These are phyloP conservation scores for Glycine tomentella DNA, from an alignment of 306 rosid species.

Conservation along the genomic window DNA sequence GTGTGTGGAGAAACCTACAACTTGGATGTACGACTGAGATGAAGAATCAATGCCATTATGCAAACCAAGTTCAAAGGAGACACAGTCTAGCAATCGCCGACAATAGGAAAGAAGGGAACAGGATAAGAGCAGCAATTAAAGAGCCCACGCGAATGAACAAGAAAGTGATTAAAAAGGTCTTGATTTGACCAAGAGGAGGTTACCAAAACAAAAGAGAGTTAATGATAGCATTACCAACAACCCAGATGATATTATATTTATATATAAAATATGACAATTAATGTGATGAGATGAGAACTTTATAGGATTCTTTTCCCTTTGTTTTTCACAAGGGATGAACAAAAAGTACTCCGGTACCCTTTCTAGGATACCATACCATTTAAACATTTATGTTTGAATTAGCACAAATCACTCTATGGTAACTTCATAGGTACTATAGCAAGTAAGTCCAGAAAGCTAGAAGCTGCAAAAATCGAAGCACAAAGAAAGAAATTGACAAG, in stretches of 20 bases:
- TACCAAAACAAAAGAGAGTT: neutral
- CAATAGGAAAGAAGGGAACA: neutral
- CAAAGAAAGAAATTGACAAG: neutral
- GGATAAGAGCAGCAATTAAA: neutral
- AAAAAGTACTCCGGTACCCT: neutral
- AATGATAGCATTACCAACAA: constrained; percentile 15
- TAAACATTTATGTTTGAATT: neutral
- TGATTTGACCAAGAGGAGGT: neutral
- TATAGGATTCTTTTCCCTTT: neutral
- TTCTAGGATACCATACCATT: neutral
- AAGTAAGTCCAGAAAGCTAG: neutral
- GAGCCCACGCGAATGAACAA: constrained; percentile 17
- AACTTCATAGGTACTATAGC: neutral
- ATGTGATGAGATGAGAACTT: neutral
- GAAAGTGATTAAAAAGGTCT: too few relatives aligned
- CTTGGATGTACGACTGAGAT: neutral
- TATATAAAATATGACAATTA: neutral
- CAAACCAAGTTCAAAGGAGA: constrained; percentile 9
- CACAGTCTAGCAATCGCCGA: neutral
- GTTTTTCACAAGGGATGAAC: neutral
- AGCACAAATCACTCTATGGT: neutral
- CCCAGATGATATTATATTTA: neutral
- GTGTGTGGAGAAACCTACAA: neutral
- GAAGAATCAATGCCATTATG: neutral
- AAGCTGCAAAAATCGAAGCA: constrained; percentile 11